These are phyloP conservation scores for Taphrina pruni DNA, from an alignment of 1,139 yeast species.

Conservation along the genomic window DNA sequence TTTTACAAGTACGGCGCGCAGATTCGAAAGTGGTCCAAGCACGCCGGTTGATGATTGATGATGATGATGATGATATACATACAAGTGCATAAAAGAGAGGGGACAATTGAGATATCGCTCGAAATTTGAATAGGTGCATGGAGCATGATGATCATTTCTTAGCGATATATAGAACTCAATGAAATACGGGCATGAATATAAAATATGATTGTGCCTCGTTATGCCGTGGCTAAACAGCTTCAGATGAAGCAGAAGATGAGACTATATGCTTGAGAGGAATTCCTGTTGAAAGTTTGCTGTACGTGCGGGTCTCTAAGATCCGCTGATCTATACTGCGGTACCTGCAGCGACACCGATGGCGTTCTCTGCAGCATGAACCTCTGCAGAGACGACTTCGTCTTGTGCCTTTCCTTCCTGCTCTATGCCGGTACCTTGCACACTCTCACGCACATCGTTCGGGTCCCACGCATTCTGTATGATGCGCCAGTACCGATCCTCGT, in stretches of 20 bases:
- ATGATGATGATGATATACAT: background rate
- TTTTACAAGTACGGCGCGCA: conserved; percentile 59
- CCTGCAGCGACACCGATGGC: conserved; percentile 10
- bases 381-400: conserved; percentile 10
- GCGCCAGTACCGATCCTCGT: conserved; percentile 30
- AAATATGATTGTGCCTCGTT: too few species aligned
- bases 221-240: too few species aligned
- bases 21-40: conserved; percentile 30
- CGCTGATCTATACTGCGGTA: background rate
- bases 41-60: conserved; percentile 16
- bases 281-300: background rate
- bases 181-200: too few species aligned
- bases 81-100: too few species aligned
- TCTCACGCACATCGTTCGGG: background rate
- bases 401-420: conserved; percentile 4
- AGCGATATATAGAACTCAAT: too few species aligned
- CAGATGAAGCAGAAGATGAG: too few species aligned
- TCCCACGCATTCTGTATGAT: conserved; percentile 36
- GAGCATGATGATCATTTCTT: too few species aligned
- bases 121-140: too few species aligned
- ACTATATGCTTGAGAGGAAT: too few species aligned
- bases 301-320: too few species aligned
- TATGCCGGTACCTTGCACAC: background rate
- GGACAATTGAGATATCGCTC: too few species aligned
- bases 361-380: conserved; percentile 9